Percentiles rank a stretch among this genome's conserved stretches.
Conservation (phyloP, 768 basidiomycete genomes). For the Krasilnikovozyma curviuscula region DNA sequence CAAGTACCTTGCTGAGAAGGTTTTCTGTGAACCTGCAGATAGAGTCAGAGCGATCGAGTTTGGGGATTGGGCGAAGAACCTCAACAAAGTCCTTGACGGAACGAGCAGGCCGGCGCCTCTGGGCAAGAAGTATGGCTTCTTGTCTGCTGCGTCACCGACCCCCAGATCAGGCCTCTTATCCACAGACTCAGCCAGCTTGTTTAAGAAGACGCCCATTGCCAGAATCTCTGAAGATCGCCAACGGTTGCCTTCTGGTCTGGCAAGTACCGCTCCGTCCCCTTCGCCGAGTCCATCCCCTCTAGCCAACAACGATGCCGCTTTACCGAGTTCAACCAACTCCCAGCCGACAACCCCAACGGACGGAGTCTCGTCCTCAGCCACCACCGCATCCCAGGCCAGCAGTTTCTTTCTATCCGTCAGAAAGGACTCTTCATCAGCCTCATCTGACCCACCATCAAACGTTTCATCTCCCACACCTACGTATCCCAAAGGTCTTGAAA, state of each 20-base stretch:
- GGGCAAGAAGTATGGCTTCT: not conserved
- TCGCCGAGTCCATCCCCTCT: not conserved
- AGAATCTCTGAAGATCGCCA: not conserved
- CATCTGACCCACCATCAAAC: too few species aligned
- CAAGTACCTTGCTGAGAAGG: constrained; percentile 58
- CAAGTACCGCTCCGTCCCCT: not conserved
- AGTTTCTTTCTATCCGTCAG: not conserved
- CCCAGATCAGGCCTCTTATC: too few species aligned
- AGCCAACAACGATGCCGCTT: too few species aligned
- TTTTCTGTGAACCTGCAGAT: constrained; percentile 56
- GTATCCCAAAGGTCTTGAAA: too few species aligned
- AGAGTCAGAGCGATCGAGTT: constrained; percentile 67
- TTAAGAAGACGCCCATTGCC: not conserved
- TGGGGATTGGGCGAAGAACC: constrained; percentile 61
- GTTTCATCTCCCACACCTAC: too few species aligned
- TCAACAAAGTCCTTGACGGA: constrained; percentile 25
- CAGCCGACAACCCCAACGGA: too few species aligned
- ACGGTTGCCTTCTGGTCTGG: not conserved
- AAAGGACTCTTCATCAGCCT: too few species aligned
- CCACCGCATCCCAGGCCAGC: too few species aligned
- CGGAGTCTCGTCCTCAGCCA: too few species aligned
- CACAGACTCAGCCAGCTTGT: too few species aligned
- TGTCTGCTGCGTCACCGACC: too few species aligned
- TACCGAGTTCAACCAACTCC: too few species aligned
- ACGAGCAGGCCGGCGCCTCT: not conserved